Conservation (phyloP, 257 asterid genomes). For the Jacaranda copaia region DNA sequence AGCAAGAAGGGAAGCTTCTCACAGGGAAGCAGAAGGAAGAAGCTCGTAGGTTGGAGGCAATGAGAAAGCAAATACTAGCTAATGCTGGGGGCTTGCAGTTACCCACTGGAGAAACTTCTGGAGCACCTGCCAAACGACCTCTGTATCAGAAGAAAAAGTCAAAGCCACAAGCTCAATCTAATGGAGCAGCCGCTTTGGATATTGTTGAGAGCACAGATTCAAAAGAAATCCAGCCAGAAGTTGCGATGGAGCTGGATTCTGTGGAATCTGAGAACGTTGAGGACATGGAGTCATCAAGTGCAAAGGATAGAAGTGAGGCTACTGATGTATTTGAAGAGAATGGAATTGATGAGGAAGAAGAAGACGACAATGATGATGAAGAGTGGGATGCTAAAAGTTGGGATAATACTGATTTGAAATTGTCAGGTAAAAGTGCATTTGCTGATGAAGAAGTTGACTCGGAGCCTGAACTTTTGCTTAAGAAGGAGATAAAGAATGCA, state of each 20-base stretch:
- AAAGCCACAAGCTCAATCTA: conserved; percentile 67
- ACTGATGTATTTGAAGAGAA: conserved; percentile 58
- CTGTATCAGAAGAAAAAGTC: conserved; percentile 76
- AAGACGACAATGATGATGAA: conserved; percentile 65
- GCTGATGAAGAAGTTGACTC: conserved; percentile 83
- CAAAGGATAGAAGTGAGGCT: conserved; percentile 50
- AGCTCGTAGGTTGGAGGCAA: conserved; percentile 86
- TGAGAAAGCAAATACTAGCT: conserved; percentile 85
- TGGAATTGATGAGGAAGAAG: conserved; percentile 62
- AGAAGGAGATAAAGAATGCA: conserved; percentile 62
- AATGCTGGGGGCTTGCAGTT: conserved; percentile 60
- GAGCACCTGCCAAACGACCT: conserved; percentile 69
- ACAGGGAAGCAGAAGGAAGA: conserved; percentile 94
- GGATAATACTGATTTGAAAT: conserved; percentile 89
- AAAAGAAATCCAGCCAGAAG: conserved; percentile 52
- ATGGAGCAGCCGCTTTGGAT: conserved; percentile 62
- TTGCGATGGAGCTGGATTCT: conserved; percentile 46
- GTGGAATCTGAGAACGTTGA: conserved; percentile 50
- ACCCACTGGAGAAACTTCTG: conserved; percentile 57
- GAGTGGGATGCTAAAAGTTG: conserved; percentile 99
- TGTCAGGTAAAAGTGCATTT: conserved; percentile 84
- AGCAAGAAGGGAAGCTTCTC: conserved; percentile 80
- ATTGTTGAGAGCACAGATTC: conserved; percentile 51
- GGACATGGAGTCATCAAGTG: conserved; percentile 47
- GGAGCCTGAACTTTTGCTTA: conserved; percentile 65